Base-by-base conservation (phyloP, 768 basidiomycete genomes). In the Tylopilus balloui region DNA sequence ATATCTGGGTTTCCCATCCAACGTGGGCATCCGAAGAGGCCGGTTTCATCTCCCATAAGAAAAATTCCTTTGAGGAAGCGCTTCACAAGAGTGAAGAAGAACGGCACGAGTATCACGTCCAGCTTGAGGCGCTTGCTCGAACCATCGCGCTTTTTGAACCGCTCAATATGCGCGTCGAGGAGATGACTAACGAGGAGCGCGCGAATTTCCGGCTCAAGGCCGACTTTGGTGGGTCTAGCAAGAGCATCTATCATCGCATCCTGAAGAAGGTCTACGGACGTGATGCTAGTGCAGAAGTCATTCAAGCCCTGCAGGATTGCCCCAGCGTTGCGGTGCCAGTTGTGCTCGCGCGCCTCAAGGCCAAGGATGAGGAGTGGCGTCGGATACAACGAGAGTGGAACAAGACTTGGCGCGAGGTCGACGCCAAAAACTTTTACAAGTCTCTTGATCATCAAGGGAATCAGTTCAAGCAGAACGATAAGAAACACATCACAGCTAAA, bases 381-480 rank as follows among this genome's bases (percentile, higher is more conserved):
- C 78, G 90, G 27, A 84, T 88, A 24, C 90, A 93, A 66, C 78
- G 95, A 24, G 94, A 97, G 68, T 98, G 92, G 92, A 91, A 87
- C 70, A 80, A 88, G 52, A 94, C 92, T 14, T 98, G 96, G 96
- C 78, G 92, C 43, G 95, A 97, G 66, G 88, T 94, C 42, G 92
- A 99, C 60, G 86, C 86, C 48, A 93, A 92, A 72, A 98, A 98
- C 73, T 98, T 94, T 65, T 95, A 96, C 82, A 97, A 95, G 71
- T 86, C 88, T 25, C 82, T 98, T 42, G 96, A 99, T 65, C 92
- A 96, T 62, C 94, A 96, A 66, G 94, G 92, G 15, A 88, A 90
- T 66, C 82, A 78, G 51, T 96, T 95, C 82, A 98, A 97, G 73
- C 77, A 78, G 49, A 94, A 92, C 67, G 96, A 99, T 76, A 97